Base-by-base conservation (phyloP, 768 basidiomycete genomes). In the Tylopilus vinaceipallidus region DNA sequence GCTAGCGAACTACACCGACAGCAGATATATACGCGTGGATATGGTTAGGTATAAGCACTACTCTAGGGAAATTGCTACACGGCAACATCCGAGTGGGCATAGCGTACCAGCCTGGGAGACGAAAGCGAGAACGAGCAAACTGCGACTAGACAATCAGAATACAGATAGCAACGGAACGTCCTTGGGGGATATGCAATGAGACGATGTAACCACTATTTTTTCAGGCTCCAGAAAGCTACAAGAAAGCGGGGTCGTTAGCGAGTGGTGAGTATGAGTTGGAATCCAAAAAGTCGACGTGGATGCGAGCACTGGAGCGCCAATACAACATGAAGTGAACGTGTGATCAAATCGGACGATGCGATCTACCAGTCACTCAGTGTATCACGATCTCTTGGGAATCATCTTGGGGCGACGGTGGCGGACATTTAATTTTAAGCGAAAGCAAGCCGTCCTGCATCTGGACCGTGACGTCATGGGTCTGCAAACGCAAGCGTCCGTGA, bases 401-500 rank as follows among this genome's bases (percentile, higher is more conserved):
- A 51, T 76, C 73, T 27, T 63, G 57, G 45, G 68, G 53, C 52
- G 69, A 73, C 10, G 77, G 75, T 17, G 71, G 62, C 8, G 81
- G 82, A 52, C 73, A 74, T 43, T 74, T 65, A 53, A 87, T 75
- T 56, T 66, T 79, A 60, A 87, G 63, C 17, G 73, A 74, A 39
- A 87, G 76, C 43, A 87, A 64, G 30, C 85, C 85, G 60, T 84
- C 78, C 55, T 77, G 75, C 71, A 87, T 75, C 45, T 71, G 68
- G 27, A 77, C 80, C 24, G 71, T 62, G 45, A 86, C 62, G 56
- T 86, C 79, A 59, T 76, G 73, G 58, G 73, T 68, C 84, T 83
- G 57, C 12, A 42, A 52, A 53, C 44, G 29, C 48, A 34, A 23
- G 29, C 37, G 34, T 49, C 38, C 37, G 30, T 56, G 51, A 54